Conservation (phyloP, 768 basidiomycete genomes). For the Amanita brunnescens region DNA sequence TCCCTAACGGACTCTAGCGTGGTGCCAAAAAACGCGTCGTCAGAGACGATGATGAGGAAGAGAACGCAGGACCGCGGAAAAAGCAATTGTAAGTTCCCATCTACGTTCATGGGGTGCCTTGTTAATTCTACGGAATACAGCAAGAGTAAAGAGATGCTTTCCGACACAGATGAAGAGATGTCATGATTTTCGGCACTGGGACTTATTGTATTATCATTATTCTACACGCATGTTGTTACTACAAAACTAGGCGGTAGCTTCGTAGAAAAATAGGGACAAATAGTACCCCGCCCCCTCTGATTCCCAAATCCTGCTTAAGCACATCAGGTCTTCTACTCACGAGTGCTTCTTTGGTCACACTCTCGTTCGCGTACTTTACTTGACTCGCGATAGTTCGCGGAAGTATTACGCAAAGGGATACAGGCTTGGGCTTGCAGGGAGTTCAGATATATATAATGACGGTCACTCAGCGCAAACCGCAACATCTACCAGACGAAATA, state of each 20-base stretch:
- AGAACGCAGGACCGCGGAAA: conserved; percentile 52
- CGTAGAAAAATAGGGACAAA: not conserved
- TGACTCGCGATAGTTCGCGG: too few species aligned
- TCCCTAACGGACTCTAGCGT: conserved; percentile 23
- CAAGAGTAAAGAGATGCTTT: conserved; percentile 84
- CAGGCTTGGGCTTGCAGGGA: not conserved
- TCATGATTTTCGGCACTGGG: conserved; percentile 26
- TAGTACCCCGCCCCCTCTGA: too few species aligned
- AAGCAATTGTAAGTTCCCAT: conserved; percentile 58
- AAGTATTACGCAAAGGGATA: too few species aligned
- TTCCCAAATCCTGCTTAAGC: not conserved
- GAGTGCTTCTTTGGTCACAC: too few species aligned
- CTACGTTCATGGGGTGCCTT: not conserved
- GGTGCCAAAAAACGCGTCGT: conserved; percentile 66
- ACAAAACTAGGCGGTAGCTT: not conserved
- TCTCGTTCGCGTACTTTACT: not conserved
- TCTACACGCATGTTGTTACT: not conserved
- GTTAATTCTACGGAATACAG: conserved; percentile 28
- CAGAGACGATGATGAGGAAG: conserved; percentile 73
- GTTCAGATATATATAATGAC: conserved; percentile 27
- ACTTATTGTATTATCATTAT: conserved; percentile 7
- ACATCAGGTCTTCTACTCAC: too few species aligned
- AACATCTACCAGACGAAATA: conserved; percentile 47
- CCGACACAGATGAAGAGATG: conserved; percentile 85
- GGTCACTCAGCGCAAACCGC: conserved; percentile 50